Conservation (phyloP, 2,329 filamentous ascomycete species). For the Nothophaeocryptopus gaeumannii region DNA sequence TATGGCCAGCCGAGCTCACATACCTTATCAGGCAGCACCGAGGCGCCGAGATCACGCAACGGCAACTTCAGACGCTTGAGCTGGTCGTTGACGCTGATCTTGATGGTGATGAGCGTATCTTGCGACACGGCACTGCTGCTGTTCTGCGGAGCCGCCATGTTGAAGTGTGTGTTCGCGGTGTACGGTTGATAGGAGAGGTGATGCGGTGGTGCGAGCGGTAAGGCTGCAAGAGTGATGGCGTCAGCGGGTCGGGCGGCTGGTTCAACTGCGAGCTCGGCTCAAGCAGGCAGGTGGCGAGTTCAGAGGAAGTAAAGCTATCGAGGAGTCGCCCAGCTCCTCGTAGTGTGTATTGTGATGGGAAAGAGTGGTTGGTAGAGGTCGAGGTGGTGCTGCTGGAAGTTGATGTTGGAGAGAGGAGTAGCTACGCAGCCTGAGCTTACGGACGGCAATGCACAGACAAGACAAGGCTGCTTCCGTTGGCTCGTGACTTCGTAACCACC, state of each 20-base stretch:
- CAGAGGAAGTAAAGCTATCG: not conserved
- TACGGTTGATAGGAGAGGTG: not conserved
- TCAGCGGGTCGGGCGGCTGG: not conserved
- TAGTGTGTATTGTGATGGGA: too few relatives aligned
- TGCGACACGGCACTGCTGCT: slow-evolving; percentile 51
- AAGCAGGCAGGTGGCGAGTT: not conserved
- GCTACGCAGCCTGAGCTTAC: slow-evolving; percentile 7
- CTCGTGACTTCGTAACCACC: too few relatives aligned
- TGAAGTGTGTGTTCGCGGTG: slow-evolving; percentile 19
- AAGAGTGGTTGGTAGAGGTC: not conserved
- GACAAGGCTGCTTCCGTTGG: too few relatives aligned
- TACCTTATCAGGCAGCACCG: slow-evolving; percentile 79
- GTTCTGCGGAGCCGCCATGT: slow-evolving; percentile 36
- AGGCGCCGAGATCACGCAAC: slow-evolving; percentile 75
- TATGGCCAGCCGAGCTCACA: slow-evolving; percentile 38
- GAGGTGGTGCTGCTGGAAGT: slow-evolving; percentile 1
- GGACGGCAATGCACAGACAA: not conserved
- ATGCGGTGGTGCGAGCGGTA: not conserved
- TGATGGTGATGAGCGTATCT: slow-evolving; percentile 78
- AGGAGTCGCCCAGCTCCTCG: slow-evolving; percentile 9
- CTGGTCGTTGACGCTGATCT: slow-evolving; percentile 72
- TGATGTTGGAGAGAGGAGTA: not conserved
- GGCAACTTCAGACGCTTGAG: slow-evolving; percentile 86
- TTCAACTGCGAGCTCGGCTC: slow-evolving; percentile 1
- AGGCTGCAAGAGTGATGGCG: not conserved